phyloP scores from a whole-genome alignment of 164 flowering plant genomes.

The Malania oleifera region DNA sequence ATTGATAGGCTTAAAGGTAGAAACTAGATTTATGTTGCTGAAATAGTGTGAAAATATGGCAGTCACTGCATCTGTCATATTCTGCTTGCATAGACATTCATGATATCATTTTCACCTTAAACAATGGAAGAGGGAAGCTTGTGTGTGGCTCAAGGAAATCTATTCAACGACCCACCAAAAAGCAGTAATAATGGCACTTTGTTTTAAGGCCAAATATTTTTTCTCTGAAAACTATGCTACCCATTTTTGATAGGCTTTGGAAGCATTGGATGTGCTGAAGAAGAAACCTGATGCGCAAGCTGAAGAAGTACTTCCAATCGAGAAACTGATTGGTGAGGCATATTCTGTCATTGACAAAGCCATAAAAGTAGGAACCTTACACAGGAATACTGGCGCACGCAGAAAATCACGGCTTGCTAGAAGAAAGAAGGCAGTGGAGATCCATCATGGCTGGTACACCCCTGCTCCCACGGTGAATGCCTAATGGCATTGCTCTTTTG shows the following conservation, averaged over 20 bases:
- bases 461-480: conserved; percentile 38
- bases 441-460: conserved; percentile 90
- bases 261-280: conserved; percentile 54
- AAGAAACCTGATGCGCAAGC: conserved; percentile 71
- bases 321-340: conserved; percentile 85
- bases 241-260: conserved; percentile 48
- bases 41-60: too few species aligned
- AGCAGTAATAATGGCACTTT: background rate
- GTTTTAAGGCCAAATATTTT: background rate
- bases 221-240: background rate
- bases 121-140: too few species aligned
- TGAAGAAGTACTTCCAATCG: conserved; percentile 66
- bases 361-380: conserved; percentile 67
- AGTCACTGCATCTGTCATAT: background rate
- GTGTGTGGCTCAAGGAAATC: too few species aligned
- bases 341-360: conserved; percentile 88
- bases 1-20: too few species aligned
- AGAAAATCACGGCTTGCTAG: conserved; percentile 90
- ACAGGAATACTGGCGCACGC: conserved; percentile 85
- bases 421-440: conserved; percentile 81
- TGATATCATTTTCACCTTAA: too few species aligned
- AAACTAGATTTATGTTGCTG: too few species aligned
- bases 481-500: background rate
- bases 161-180: background rate
- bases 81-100: background rate